Conservation (phyloP, 2,329 filamentous ascomycete species). For the Myriosclerotinia duriaeana region DNA sequence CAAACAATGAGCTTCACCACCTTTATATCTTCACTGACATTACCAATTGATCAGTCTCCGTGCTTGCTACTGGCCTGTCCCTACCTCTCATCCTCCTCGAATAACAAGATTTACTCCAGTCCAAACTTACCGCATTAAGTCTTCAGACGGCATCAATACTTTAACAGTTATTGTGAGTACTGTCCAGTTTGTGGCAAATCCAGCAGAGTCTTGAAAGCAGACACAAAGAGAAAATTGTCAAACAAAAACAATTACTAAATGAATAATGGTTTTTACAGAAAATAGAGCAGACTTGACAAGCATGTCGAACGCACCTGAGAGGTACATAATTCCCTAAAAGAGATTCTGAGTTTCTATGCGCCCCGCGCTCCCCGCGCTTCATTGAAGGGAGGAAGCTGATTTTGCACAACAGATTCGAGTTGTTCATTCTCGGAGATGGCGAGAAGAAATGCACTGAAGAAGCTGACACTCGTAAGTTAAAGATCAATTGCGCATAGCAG, state of each 20-base stretch:
- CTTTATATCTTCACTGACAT: not conserved
- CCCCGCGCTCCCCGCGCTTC: not conserved
- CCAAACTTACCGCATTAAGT: not conserved
- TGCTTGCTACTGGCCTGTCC: not conserved
- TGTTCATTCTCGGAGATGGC: constrained; percentile 81
- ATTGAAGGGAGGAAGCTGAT: constrained; percentile 5
- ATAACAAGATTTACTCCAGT: not conserved
- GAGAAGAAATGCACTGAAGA: constrained; percentile 93
- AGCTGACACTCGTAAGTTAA: constrained; percentile 78
- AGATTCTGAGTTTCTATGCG: not conserved
- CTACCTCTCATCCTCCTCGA: not conserved
- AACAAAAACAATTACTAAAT: constrained; percentile 18
- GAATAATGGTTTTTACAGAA: constrained; percentile 1
- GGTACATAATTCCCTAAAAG: constrained; percentile 1
- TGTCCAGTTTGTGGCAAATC: not conserved
- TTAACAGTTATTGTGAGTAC: constrained; percentile 6
- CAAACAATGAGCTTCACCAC: not conserved
- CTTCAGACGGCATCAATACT: not conserved
- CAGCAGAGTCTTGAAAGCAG: not conserved
- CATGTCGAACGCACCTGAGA: constrained; percentile 26
- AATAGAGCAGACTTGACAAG: not conserved
- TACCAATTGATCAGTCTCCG: not conserved
- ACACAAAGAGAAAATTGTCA: constrained; percentile 8
- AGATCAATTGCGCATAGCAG: not conserved
- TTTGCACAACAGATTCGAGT: constrained; percentile 69